These are phyloP conservation scores for Lactarius psammicola DNA, from an alignment of 768 basidiomycete species.

Conservation along the genomic window DNA sequence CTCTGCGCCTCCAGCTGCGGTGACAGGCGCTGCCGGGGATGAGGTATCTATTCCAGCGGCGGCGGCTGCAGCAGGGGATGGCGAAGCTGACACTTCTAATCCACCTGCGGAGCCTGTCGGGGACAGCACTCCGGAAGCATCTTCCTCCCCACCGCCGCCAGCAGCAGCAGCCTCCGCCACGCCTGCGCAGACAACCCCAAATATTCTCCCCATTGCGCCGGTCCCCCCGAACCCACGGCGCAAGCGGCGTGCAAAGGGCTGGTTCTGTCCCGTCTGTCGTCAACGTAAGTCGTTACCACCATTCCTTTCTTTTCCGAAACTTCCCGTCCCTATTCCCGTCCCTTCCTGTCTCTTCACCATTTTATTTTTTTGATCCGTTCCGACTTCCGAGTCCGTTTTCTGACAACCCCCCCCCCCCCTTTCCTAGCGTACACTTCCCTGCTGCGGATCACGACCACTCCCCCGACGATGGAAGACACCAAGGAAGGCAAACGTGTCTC, in stretches of 20 bases:
- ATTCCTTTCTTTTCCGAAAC: neutral
- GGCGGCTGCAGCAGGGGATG: constrained; percentile 1
- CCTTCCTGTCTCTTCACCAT: neutral
- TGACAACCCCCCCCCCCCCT: neutral
- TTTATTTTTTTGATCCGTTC: neutral
- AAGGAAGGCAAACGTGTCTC: constrained; percentile 29
- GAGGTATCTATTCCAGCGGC: neutral
- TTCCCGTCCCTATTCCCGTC: neutral
- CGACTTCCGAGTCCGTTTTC: neutral
- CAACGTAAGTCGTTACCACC: constrained; percentile 62
- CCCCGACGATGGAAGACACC: constrained; percentile 27
- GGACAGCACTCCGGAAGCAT: constrained; percentile 15
- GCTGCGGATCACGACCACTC: constrained; percentile 41
- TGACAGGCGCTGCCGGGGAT: constrained; percentile 31
- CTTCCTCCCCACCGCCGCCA: constrained; percentile 1
- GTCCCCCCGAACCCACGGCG: constrained; percentile 51
- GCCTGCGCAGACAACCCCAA: constrained; percentile 23
- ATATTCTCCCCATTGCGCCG: constrained; percentile 18
- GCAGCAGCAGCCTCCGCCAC: constrained; percentile 21
- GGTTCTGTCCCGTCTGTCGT: constrained; percentile 96
- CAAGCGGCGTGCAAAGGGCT: constrained; percentile 93
- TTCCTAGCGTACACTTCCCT: constrained; percentile 45
- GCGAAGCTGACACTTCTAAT: neutral
- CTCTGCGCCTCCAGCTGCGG: constrained; percentile 31
- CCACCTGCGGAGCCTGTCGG: constrained; percentile 18